Conservation (phyloP, 2,329 filamentous ascomycete genomes). For the Aspergillus neotritici region DNA sequence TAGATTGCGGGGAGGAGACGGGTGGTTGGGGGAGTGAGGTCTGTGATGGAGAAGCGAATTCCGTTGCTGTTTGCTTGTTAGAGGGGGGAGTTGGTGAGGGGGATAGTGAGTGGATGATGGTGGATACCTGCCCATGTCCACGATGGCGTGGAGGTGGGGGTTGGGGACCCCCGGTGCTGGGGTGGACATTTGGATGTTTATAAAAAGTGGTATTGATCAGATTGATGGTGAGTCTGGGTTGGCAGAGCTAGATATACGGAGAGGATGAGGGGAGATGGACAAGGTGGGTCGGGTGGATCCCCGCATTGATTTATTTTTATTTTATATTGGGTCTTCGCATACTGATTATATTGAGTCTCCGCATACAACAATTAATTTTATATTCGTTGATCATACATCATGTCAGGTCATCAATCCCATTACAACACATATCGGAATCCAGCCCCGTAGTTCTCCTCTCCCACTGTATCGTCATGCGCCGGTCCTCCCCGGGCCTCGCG, state of each 20-base stretch:
- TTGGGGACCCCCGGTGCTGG: background rate
- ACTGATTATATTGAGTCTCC: too few relatives aligned
- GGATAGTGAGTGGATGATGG: background rate
- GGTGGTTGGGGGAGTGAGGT: slow-evolving; percentile 64
- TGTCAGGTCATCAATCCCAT: slow-evolving; percentile 1
- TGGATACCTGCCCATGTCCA: slow-evolving; percentile 39
- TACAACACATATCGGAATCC: slow-evolving; percentile 35
- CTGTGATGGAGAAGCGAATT: slow-evolving; percentile 85
- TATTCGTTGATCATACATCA: too few relatives aligned
- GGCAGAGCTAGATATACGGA: too few relatives aligned
- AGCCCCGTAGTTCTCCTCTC: slow-evolving; percentile 38
- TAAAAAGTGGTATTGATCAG: too few relatives aligned
- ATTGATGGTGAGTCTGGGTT: too few relatives aligned
- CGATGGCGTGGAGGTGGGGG: slow-evolving; percentile 30
- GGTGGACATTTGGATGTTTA: too few relatives aligned
- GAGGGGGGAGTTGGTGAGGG: background rate
- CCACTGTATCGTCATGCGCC: slow-evolving; percentile 15
- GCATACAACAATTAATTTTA: too few relatives aligned
- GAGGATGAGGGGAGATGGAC: too few relatives aligned
- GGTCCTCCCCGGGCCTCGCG: slow-evolving; percentile 8
- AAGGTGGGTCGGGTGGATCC: too few relatives aligned
- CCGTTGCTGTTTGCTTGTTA: slow-evolving; percentile 58
- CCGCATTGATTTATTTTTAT: too few relatives aligned
- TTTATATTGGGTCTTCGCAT: too few relatives aligned
- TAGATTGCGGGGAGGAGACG: slow-evolving; percentile 73